phyloP scores from a whole-genome alignment of 345 rosid genomes.

The Euphorbia peplus region DNA sequence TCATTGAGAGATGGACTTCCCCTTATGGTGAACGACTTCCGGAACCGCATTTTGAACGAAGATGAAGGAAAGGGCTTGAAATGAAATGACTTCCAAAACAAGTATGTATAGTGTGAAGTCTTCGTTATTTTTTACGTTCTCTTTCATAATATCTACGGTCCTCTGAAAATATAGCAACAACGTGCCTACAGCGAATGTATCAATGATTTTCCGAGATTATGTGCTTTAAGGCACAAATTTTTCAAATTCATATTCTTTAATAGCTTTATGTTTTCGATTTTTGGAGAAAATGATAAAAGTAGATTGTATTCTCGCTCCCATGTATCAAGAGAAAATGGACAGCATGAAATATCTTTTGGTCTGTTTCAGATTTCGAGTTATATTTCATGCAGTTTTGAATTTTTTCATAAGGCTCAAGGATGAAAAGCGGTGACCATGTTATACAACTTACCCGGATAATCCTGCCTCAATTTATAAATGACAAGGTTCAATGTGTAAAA shows the following conservation, averaged over 20 bases:
- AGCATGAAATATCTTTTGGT: neutral
- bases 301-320: neutral
- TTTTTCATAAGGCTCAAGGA: too few species aligned
- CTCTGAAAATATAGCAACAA: slow-evolving; percentile 16
- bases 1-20: slow-evolving; percentile 83
- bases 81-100: neutral
- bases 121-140: slow-evolving; percentile 19
- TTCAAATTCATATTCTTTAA: neutral
- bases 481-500: too few species aligned
- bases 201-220: neutral
- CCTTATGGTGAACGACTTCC: slow-evolving; percentile 89
- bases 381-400: neutral
- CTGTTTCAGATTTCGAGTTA: neutral
- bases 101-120: slow-evolving; percentile 44
- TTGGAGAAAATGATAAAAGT: neutral
- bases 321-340: neutral
- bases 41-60: slow-evolving; percentile 77
- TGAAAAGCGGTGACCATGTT: too few species aligned
- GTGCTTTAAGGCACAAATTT: slow-evolving; percentile 13
- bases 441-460: too few species aligned
- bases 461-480: too few species aligned
- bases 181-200: slow-evolving; percentile 18
- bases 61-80: slow-evolving; percentile 68
- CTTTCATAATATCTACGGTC: slow-evolving; percentile 14
- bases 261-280: neutral